Conservation (phyloP, 805 yeast species). For the Candida pini region DNA sequence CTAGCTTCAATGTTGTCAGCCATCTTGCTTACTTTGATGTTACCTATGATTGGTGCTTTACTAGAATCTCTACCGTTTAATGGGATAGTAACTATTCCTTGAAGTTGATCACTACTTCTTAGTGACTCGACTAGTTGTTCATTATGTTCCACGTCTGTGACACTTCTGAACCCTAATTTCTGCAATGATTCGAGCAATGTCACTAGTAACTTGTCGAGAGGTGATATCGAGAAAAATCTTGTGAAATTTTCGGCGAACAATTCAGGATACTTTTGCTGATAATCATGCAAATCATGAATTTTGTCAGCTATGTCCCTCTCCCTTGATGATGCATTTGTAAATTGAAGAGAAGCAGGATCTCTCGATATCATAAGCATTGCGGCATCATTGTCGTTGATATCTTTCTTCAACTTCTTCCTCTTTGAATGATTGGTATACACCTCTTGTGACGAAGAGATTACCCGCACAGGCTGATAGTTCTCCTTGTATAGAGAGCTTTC, state of each 20-base stretch:
- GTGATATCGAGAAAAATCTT: constrained; percentile 42
- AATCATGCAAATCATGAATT: constrained; percentile 13
- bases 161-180: constrained; percentile 34
- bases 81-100: constrained; percentile 32
- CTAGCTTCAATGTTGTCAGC: constrained; percentile 34
- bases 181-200: constrained; percentile 37
- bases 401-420: constrained; percentile 25
- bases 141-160: constrained; percentile 13
- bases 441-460: constrained; percentile 37
- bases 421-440: constrained; percentile 33
- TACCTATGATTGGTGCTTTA: constrained; percentile 41
- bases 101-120: constrained; percentile 23
- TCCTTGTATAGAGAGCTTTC: constrained; percentile 20
- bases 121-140: constrained; percentile 17
- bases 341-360: constrained; percentile 50
- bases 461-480: constrained; percentile 17
- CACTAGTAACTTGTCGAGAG: constrained; percentile 38
- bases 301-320: constrained; percentile 18
- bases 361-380: constrained; percentile 35
- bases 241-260: constrained; percentile 42
- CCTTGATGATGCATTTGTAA: constrained; percentile 26
- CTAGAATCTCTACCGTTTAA: constrained; percentile 40
- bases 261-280: constrained; percentile 18
- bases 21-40: constrained; percentile 36
- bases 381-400: constrained; percentile 26